These are phyloP conservation scores for Populus hybrid DNA, from an alignment of 441 rosid species.

Conservation along the genomic window DNA sequence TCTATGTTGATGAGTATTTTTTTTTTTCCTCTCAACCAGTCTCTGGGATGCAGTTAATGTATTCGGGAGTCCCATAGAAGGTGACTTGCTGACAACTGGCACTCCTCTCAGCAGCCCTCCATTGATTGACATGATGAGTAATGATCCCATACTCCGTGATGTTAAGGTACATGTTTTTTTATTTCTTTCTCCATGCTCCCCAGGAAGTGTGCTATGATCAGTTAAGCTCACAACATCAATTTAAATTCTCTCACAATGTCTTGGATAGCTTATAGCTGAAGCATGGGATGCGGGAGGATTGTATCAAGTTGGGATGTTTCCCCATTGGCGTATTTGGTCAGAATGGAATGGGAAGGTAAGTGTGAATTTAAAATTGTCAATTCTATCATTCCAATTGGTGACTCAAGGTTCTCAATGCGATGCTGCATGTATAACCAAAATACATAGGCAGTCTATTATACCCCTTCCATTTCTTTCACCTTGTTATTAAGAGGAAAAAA, in stretches of 20 bases:
- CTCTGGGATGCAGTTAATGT: slow-evolving; percentile 92
- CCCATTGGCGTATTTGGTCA: slow-evolving; percentile 97
- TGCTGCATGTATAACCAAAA: neutral
- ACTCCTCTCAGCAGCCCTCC: slow-evolving; percentile 87
- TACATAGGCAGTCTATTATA: neutral
- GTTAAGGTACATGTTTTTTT: slow-evolving; percentile 60
- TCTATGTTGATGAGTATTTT: slow-evolving; percentile 16
- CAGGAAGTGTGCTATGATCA: neutral
- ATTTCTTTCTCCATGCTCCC: slow-evolving; percentile 1
- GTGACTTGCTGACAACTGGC: slow-evolving; percentile 73
- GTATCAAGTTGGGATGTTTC: slow-evolving; percentile 94
- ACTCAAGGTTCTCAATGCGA: neutral
- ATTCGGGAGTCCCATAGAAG: slow-evolving; percentile 64
- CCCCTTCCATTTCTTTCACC: neutral
- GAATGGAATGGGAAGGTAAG: slow-evolving; percentile 99
- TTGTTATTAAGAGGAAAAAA: neutral
- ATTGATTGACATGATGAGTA: slow-evolving; percentile 83
- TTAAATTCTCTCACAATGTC: neutral
- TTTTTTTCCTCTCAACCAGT: slow-evolving; percentile 35
- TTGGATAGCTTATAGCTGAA: slow-evolving; percentile 83
- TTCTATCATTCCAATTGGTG: neutral
- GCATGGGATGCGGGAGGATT: slow-evolving; percentile 99
- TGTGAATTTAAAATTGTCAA: slow-evolving; percentile 5
- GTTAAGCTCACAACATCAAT: neutral
- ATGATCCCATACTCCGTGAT: slow-evolving; percentile 81